Base-by-base conservation (phyloP, 2,329 filamentous ascomycete species). In the Magnaporthiopsis rhizophila region DNA sequence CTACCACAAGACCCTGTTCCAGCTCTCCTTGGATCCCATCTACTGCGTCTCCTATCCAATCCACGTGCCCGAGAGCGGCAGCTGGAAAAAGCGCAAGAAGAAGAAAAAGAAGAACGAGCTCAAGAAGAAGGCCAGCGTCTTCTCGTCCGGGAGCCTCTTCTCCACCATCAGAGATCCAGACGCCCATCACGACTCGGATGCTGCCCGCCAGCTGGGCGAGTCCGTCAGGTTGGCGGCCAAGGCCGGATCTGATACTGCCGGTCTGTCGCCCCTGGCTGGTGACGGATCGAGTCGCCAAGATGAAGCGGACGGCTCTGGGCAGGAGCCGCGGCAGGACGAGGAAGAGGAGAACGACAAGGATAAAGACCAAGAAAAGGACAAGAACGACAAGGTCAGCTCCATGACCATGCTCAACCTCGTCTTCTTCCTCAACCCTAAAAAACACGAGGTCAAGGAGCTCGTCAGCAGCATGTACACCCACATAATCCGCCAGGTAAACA, bases 361-460 rank as follows among this genome's bases (percentile, higher is more conserved):
- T 32, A 68, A 67, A 60, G 79, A 70, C 34, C 68, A 67, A 60
- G 79, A 80, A 62, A 82, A 83, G 64, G 75, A 84, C 65, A 75
- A 80, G 57, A 81, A 89, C 66, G 81, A 86, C 71, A 88, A 90
- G 73, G 80, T 81, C 69, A 86, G 83, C 68, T 85, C 86, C 60
- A 93, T 98, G 90, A 92, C 89, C 67, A 98, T 98, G 94, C 99
- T 99, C 77, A 96, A 97, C 74, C 85, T 97, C 13, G 92, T 98
- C 30, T 98, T 98, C 74, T 90, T 97, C 62, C 80, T 97, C 68
- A 89, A 91, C 69, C 90, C 92, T 3, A 89, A 88, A 62, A 86
- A 88, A 63, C 81, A 93, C 65, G 90, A 97, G 72, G 87, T 89
- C 68, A 89, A 90, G 65, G 81, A 84, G 80, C 71, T 96, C 59